A percentile compares a stretch with the other conserved stretches of the same genome.
These are phyloP conservation scores for Colletotrichum liaoningense DNA, from an alignment of 2,329 filamentous ascomycete species.

Conservation along the genomic window DNA sequence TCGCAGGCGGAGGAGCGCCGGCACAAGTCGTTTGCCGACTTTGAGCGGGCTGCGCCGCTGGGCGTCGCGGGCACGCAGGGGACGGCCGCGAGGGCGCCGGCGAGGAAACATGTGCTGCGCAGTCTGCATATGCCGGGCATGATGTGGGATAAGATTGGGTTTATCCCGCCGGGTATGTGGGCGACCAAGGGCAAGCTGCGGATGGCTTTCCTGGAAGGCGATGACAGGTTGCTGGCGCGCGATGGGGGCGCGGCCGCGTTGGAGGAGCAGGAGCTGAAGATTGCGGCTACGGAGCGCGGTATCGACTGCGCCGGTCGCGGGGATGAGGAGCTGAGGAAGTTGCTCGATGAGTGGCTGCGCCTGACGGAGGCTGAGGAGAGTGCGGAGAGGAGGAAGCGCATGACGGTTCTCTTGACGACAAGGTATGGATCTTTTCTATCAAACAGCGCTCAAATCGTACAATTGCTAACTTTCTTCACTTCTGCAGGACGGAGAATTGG, in stretches of 20 bases:
- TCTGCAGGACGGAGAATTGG: slow-evolving; percentile 51
- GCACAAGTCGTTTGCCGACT: slow-evolving; percentile 57
- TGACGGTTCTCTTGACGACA: slow-evolving; percentile 54
- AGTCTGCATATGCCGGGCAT: slow-evolving; percentile 57
- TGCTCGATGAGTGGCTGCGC: slow-evolving; percentile 61
- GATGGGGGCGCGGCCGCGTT: slow-evolving; percentile 72
- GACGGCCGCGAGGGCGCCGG: slow-evolving; percentile 36
- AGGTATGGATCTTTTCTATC: slow-evolving; percentile 45
- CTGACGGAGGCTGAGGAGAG: slow-evolving; percentile 52
- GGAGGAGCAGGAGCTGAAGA: slow-evolving; percentile 71
- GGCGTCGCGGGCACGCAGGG: slow-evolving; percentile 47
- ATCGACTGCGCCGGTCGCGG: slow-evolving; percentile 67
- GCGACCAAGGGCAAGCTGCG: slow-evolving; percentile 62
- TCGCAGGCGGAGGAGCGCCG: slow-evolving; percentile 67
- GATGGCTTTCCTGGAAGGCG: slow-evolving; percentile 73
- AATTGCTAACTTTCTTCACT: slow-evolving; percentile 22
- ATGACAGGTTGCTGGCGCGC: slow-evolving; percentile 75
- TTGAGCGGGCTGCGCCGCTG: slow-evolving; percentile 47
- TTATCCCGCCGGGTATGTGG: slow-evolving; percentile 64
- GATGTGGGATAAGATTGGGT: slow-evolving; percentile 62
- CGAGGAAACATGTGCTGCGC: slow-evolving; percentile 52
- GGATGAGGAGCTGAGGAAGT: slow-evolving; percentile 64
- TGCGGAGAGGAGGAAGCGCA: slow-evolving; percentile 50
- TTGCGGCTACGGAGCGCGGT: slow-evolving; percentile 79
- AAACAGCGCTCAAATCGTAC: background rate